These are phyloP conservation scores for Ziziphus jujuba DNA, from an alignment of 306 rosid genomes.

Conservation along the genomic window DNA sequence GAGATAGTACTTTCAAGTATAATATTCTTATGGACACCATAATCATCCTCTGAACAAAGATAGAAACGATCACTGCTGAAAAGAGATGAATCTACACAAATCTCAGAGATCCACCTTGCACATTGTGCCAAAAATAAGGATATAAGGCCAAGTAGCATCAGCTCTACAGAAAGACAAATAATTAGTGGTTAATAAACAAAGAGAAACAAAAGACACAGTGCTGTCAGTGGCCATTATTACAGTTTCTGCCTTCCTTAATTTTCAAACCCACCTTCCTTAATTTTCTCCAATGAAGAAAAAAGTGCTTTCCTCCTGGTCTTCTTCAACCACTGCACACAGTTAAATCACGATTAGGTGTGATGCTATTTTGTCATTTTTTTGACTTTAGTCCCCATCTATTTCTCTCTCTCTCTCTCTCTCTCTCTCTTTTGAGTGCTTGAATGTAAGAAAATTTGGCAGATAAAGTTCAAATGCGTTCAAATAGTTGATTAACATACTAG, in stretches of 20 bases:
- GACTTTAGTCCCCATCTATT: no score
- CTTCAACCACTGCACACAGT: conserved; percentile 74
- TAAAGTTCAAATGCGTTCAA: not conserved
- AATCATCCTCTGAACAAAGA: conserved; percentile 67
- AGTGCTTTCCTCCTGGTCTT: conserved; percentile 87
- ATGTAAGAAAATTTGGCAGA: not conserved
- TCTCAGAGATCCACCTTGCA: conserved; percentile 87
- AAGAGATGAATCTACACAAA: conserved; percentile 81
- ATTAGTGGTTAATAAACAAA: not conserved
- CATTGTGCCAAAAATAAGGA: conserved; percentile 90
- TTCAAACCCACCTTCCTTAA: conserved; percentile 71
- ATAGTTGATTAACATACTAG: not conserved
- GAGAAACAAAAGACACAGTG: not conserved
- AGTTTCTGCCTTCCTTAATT: not conserved
- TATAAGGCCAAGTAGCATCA: conserved; percentile 96
- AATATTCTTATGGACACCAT: conserved; percentile 26
- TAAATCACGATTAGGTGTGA: conserved; percentile 10
- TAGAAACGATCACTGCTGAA: conserved; percentile 63
- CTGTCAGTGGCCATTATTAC: not conserved
- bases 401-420: no score
- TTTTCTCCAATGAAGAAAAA: conserved; percentile 82
- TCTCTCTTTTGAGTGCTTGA: no score
- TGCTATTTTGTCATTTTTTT: not conserved
- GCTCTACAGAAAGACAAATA: conserved; percentile 51
- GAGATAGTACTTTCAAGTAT: conserved; percentile 39